These are phyloP conservation scores for Phlebopus sp. DNA, from an alignment of 1,284 basidiomycete species.

Conservation along the genomic window DNA sequence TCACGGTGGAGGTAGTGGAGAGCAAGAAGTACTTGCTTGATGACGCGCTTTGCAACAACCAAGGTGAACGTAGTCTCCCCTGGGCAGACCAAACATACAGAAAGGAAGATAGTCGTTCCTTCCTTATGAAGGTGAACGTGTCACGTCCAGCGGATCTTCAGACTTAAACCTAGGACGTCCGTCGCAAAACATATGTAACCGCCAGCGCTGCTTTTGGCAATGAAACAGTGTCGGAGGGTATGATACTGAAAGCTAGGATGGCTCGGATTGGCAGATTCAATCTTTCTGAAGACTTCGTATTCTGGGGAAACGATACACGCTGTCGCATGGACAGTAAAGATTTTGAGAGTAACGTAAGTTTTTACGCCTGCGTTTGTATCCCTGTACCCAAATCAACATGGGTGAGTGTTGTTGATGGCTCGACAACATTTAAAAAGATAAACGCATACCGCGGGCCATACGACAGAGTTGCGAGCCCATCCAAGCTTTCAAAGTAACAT, in stretches of 20 bases:
- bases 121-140: no score
- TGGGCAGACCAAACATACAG: no score
- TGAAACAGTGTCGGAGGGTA: neutral
- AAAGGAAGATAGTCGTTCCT: no score
- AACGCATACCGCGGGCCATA: neutral
- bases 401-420: neutral
- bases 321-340: neutral
- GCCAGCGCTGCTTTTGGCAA: neutral
- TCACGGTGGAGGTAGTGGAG: conserved; percentile 25
- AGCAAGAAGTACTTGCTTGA: conserved; percentile 25
- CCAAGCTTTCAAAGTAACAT: conserved; percentile 1
- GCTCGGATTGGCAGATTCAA: no score
- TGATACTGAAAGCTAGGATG: neutral
- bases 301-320: neutral
- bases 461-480: conserved; percentile 2
- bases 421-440: neutral
- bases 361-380: neutral
- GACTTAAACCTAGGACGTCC: neutral
- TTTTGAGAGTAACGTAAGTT: conserved; percentile 1
- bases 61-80: neutral
- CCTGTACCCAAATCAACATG: neutral
- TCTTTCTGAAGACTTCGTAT: no score
- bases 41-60: conserved; percentile 14
- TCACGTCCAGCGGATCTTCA: neutral
- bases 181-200: neutral